Evolutionary conservation across 805 yeast genomes (phyloP), one percentile per base, ranked within the genome.

Genomic region (Cyberlindnera petersonii): DNA sequence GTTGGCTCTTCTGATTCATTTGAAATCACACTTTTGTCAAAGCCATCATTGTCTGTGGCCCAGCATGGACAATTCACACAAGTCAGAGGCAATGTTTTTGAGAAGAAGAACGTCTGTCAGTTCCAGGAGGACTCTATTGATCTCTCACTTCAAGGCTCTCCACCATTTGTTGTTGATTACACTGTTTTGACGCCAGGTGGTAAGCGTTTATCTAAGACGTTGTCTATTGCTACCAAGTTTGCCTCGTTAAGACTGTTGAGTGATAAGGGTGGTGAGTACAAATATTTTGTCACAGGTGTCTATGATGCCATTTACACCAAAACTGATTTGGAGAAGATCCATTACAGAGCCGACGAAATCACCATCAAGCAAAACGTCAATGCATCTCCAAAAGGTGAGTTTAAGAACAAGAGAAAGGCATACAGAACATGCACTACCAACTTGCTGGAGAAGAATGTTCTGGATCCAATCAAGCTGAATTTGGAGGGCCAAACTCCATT

Each of bases 111-210:
- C 24, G 69, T 75, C 11, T 76, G 82, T 47, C 75, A 72, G 47
- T 67, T 64, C 28, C 65, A 61, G 22, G 76, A 71, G 39, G 72
- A 68, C 39, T 62, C 70, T 2, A 55, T 76, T 23, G 81, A 74
- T 38, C 45, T 84, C 24, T 56, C 68, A 2, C 58, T 83, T 24
- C 62, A 61, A 27, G 91, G 87, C 2, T 60, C 73, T 6, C 68
- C 79, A 1, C 89, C 91, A 18, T 86, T 86, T 47, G 60, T 73
- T n/a, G 63, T 88, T 19, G 77, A 75, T 27, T 86, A 87, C 56
- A 73, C 75, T n/a, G 60, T 83, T 13, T 63, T 63, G 20, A 61
- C 69, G 27, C 89, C 93, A 6, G 66, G 63, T 50, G 86, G 86
- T 1, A 59, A 56, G 37, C 56, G 46, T 43, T 46, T 51, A 18